phyloP scores from a whole-genome alignment of 768 basidiomycete genomes.

The Lactifluus hygrophoroides region DNA sequence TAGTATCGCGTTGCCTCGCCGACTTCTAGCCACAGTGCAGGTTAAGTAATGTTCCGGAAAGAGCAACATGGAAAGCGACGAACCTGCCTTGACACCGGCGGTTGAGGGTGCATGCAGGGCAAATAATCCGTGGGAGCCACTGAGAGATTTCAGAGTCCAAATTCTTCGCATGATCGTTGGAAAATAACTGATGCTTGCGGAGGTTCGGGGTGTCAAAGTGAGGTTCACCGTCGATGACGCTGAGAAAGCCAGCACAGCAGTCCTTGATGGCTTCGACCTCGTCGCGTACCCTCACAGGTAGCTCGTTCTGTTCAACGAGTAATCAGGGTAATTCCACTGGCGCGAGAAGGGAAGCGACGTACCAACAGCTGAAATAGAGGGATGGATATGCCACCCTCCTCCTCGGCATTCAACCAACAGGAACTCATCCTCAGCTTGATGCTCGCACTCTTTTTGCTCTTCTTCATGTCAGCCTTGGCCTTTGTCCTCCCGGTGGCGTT shows the following conservation, averaged over 20 bases:
- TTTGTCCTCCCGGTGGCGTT: not conserved
- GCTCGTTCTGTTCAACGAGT: not conserved
- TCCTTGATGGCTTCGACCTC: not conserved
- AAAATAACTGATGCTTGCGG: constrained; percentile 9
- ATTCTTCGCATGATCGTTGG: not conserved
- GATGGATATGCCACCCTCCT: not conserved
- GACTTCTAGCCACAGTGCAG: not conserved
- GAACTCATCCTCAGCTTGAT: not conserved
- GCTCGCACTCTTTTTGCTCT: not conserved
- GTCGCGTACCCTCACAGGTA: constrained; percentile 6
- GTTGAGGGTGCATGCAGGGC: constrained; percentile 2
- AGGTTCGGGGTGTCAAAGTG: not conserved
- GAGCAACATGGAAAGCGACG: not conserved
- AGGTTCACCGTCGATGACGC: not conserved
- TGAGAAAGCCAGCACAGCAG: not conserved
- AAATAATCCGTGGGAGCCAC: constrained; percentile 8
- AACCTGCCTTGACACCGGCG: not conserved
- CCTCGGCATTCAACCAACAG: not conserved
- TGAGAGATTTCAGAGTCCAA: constrained; percentile 4
- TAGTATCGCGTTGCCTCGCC: not conserved
- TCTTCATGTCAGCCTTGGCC: not conserved
- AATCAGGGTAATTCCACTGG: not conserved
- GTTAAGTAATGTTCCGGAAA: not conserved
- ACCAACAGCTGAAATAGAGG: constrained; percentile 1
- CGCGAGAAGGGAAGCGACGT: not conserved